These are phyloP conservation scores for Flueggea neowawraea DNA, from an alignment of 441 rosid species.

Conservation along the genomic window DNA sequence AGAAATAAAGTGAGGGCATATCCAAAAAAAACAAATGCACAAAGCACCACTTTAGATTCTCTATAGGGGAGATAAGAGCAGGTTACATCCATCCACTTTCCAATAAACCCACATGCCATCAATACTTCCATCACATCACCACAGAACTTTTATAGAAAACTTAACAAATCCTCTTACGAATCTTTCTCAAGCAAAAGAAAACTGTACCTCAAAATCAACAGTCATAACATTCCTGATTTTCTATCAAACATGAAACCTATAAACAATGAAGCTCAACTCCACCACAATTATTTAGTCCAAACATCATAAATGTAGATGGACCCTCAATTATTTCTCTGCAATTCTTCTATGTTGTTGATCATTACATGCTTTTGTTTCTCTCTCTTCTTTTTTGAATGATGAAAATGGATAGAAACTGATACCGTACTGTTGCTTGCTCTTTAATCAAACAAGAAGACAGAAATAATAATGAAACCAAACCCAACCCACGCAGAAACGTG, in stretches of 20 bases:
- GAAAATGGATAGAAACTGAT: constrained; percentile 9
- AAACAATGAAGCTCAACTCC: constrained; percentile 19
- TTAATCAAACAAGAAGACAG: constrained; percentile 22
- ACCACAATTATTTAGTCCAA: constrained; percentile 5
- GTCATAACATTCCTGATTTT: constrained; percentile 3
- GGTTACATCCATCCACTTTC: no score
- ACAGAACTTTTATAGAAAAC: no score
- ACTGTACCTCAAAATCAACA: not conserved
- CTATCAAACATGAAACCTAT: constrained; percentile 1
- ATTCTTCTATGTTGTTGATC: constrained; percentile 7
- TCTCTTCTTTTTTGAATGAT: not conserved
- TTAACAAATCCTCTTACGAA: constrained; percentile 8
- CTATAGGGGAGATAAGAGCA: no score
- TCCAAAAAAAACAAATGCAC: not conserved
- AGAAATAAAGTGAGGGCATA: constrained; percentile 15
- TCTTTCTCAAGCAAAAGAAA: constrained; percentile 10
- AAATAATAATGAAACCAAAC: constrained; percentile 2
- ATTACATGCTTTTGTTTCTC: constrained; percentile 2
- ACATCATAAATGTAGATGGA: constrained; percentile 34
- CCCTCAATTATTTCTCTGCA: constrained; percentile 33
- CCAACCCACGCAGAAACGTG: no score
- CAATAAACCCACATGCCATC: no score
- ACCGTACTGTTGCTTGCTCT: constrained; percentile 20
- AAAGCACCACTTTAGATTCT: no score
- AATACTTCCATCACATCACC: no score